Evolutionary conservation across 495 filamentous ascomycete species (phyloP).

Genomic region (Ascodesmis nigricans): DNA sequence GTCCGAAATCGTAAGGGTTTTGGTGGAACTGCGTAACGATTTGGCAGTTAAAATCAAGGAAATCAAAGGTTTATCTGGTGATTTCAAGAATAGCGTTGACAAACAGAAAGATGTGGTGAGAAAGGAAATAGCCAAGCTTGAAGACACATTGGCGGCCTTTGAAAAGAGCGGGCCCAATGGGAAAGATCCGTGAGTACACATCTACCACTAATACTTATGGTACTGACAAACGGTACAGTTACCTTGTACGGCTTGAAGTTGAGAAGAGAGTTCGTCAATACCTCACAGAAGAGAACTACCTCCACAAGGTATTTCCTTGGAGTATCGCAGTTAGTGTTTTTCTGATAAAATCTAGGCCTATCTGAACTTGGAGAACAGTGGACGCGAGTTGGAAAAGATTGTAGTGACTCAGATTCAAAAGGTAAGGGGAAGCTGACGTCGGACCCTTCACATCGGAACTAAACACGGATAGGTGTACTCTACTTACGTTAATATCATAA

Average conservation of each 20-base stretch:
- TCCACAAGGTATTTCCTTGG: slow-evolving; percentile 45
- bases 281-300: slow-evolving; percentile 90
- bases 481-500: slow-evolving; percentile 70
- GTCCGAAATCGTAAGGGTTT: slow-evolving; percentile 65
- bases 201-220: too few relatives aligned
- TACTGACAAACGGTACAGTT: slow-evolving; percentile 23
- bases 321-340: not conserved
- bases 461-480: slow-evolving; percentile 97
- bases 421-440: not conserved
- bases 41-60: slow-evolving; percentile 92
- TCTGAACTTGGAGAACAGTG: slow-evolving; percentile 82
- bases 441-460: too few relatives aligned
- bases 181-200: slow-evolving; percentile 43
- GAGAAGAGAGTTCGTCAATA: slow-evolving; percentile 79
- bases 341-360: slow-evolving; percentile 59
- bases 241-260: slow-evolving; percentile 58
- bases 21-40: slow-evolving; percentile 69
- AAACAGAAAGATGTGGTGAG: slow-evolving; percentile 53
- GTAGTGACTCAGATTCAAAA: slow-evolving; percentile 82
- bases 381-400: slow-evolving; percentile 82
- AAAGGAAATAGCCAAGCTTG: slow-evolving; percentile 49
- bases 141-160: slow-evolving; percentile 54
- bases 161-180: slow-evolving; percentile 62
- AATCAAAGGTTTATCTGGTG: slow-evolving; percentile 72
- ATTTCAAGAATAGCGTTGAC: slow-evolving; percentile 81